These are phyloP conservation scores for Penicillium griseofulvum DNA, from an alignment of 2,329 filamentous ascomycete species.

Conservation along the genomic window DNA sequence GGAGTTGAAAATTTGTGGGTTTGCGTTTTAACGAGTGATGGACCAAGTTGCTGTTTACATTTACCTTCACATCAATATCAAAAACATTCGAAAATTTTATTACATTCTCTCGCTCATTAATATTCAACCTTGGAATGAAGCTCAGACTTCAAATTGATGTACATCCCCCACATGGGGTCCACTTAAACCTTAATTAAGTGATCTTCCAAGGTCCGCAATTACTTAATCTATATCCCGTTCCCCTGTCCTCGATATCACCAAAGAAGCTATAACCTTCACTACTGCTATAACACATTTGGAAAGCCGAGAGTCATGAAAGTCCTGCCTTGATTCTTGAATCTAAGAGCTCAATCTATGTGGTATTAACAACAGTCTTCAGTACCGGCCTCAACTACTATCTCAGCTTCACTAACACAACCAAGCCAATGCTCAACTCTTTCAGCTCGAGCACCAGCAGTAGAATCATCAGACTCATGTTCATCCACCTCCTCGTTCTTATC, in stretches of 20 bases:
- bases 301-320: not conserved
- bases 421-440: not conserved
- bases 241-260: not conserved
- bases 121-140: not conserved
- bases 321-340: not conserved
- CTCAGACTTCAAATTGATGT: not conserved
- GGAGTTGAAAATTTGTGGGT: constrained; percentile 14
- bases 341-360: too few species aligned
- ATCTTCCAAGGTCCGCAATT: not conserved
- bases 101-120: not conserved
- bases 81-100: constrained; percentile 14
- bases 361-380: not conserved
- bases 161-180: not conserved
- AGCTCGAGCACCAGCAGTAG: not conserved
- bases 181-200: not conserved
- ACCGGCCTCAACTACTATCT: not conserved
- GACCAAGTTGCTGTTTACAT: constrained; percentile 4
- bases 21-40: constrained; percentile 13
- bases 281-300: not conserved
- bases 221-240: not conserved
- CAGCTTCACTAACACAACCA: not conserved
- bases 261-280: not conserved
- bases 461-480: not conserved
- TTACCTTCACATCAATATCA: constrained; percentile 9
- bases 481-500: not conserved